These are phyloP conservation scores for Jasminum sambac DNA, from an alignment of 257 asterid genomes.

Conservation along the genomic window DNA sequence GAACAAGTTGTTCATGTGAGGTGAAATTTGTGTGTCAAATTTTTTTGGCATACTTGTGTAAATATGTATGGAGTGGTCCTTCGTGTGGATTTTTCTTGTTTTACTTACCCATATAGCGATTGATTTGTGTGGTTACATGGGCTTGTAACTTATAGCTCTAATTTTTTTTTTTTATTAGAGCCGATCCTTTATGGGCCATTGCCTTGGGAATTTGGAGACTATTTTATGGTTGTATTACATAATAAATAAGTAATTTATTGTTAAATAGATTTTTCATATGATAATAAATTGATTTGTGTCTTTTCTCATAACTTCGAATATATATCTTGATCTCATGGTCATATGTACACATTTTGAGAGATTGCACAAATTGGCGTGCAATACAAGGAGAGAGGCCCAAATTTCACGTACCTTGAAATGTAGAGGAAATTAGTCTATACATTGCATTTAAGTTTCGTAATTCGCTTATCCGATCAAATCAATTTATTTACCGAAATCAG, in stretches of 20 bases:
- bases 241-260: background rate
- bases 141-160: background rate
- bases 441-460: too few relatives aligned
- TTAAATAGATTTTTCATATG: too few relatives aligned
- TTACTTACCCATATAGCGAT: background rate
- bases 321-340: too few relatives aligned
- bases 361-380: too few relatives aligned
- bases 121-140: background rate
- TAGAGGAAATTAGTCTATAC: too few relatives aligned
- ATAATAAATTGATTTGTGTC: too few relatives aligned
- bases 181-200: background rate
- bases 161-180: background rate
- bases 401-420: too few relatives aligned
- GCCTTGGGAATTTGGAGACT: background rate
- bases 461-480: too few relatives aligned
- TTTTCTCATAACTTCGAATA: too few relatives aligned
- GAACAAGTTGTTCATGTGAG: slow-evolving; percentile 44
- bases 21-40: slow-evolving; percentile 20
- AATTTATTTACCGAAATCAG: too few relatives aligned
- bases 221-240: background rate
- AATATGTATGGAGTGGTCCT: background rate
- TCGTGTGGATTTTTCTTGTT: background rate
- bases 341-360: too few relatives aligned
- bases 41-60: background rate
- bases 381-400: too few relatives aligned